phyloP scores from a whole-genome alignment of 225 moss, liverwort and hornwort genomes.

The Anthoceros angustus region DNA sequence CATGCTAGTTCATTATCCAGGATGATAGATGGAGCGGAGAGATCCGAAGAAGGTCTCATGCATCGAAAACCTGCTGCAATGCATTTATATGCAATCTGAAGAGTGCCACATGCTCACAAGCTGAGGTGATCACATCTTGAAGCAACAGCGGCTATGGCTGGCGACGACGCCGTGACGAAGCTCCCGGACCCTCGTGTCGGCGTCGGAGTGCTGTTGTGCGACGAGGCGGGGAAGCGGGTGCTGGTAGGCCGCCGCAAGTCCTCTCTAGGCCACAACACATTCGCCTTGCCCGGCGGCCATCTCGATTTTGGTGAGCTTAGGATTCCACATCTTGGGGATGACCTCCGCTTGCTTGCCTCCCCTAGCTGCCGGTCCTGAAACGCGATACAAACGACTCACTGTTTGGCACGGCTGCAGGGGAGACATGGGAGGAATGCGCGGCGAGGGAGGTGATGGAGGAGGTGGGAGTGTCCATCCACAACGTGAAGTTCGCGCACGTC shows the following conservation, averaged over 20 bases:
- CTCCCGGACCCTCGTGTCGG: conserved; percentile 51
- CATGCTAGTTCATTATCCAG: too few relatives aligned
- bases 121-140: too few relatives aligned
- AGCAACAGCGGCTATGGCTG: not conserved
- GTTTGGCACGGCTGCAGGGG: conserved; percentile 26
- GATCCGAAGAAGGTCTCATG: too few relatives aligned
- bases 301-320: conserved; percentile 50
- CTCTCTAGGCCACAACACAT: conserved; percentile 41
- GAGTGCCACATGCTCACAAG: too few relatives aligned
- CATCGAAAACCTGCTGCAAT: too few relatives aligned
- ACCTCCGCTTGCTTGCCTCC: not conserved
- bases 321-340: not conserved
- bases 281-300: conserved; percentile 67
- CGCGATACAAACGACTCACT: not conserved
- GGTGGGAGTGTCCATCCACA: conserved; percentile 48
- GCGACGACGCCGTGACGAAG: conserved; percentile 9
- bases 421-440: conserved; percentile 82
- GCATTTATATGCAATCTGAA: too few relatives aligned
- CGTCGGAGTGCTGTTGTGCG: conserved; percentile 51
- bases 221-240: conserved; percentile 23
- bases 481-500: conserved; percentile 37
- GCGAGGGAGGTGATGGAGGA: conserved; percentile 79
- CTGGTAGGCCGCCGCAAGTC: conserved; percentile 58
- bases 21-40: too few relatives aligned
- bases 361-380: not conserved